Evolutionary conservation across 2,329 filamentous ascomycete species (phyloP), one percentile per base, ranked within the genome.

Genomic region (Cyanodermella asteris): DNA sequence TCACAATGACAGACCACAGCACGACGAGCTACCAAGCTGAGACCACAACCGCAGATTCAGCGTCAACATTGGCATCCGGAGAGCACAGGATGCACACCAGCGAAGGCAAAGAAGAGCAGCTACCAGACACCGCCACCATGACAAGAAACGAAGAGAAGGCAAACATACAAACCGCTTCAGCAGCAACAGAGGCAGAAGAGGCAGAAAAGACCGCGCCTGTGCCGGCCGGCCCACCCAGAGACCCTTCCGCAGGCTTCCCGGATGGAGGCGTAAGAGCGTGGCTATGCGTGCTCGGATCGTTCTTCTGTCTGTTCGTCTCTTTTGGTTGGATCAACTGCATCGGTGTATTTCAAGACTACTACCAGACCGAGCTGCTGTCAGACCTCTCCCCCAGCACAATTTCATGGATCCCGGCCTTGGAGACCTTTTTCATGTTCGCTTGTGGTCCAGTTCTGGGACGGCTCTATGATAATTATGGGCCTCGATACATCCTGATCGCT

Each of bases 391-490:
- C 59, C 2, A 62, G 58, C 27, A 59, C 58, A 0, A 50, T 71
- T n/a, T 49, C 64, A n/a, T 71, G 64, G 65, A 69, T 70, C 23
- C 54, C 61, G 1, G 62, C 61, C 1, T 39, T 68, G 6, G 56
- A 67, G 31, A 45, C 58, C 10, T 63, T 59, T 34, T 52, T 64
- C 38, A 55, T 72, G 51, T 59, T 61, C 37, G 48, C 40, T 13
- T 42, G 49, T 36, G 67, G 69, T 0, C 65, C 67, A 0, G 36
- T 75, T 6, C 56, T 69, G n/a, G 72, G 72, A 2, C 63, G 60
- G 20, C 23, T 71, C 0, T 73, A 60, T 34, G 72, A 77, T 36
- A 61, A 51, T 28, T 61, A 65, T 28, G 72, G 72, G 0, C 65
- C 70, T 0, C 55, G 59, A 15, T 56, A 48, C 23, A 45, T 75